A percentile compares a stretch with the other conserved stretches of the same genome.
Evolutionary conservation across 306 rosid genomes (phyloP).

Genomic region (Aeschynomene evenia): DNA sequence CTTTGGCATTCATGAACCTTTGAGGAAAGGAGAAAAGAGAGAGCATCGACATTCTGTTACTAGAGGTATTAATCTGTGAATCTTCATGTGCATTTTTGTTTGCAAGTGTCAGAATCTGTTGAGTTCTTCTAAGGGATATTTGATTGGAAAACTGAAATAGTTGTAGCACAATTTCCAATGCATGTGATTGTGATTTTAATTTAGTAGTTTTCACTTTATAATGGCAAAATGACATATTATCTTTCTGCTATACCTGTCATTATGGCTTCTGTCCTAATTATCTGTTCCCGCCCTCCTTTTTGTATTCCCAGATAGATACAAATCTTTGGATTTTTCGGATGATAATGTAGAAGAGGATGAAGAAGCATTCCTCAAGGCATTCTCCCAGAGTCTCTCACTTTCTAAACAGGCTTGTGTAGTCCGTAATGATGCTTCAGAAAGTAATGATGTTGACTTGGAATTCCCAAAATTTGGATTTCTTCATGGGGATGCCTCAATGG

Average conservation of each 20-base stretch:
- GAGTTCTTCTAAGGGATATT: neutral
- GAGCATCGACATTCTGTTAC: slow-evolving; percentile 64
- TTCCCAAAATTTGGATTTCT: slow-evolving; percentile 53
- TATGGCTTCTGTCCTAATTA: slow-evolving; percentile 28
- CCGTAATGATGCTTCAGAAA: slow-evolving; percentile 43
- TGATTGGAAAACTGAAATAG: slow-evolving; percentile 20
- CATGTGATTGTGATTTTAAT: slow-evolving; percentile 13
- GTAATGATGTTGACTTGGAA: slow-evolving; percentile 48
- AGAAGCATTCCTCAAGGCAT: slow-evolving; percentile 71
- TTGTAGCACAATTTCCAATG: neutral
- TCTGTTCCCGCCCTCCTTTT: neutral
- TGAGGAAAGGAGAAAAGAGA: slow-evolving; percentile 79
- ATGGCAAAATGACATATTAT: slow-evolving; percentile 27
- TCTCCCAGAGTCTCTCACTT: slow-evolving; percentile 44
- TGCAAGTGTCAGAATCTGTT: slow-evolving; percentile 22
- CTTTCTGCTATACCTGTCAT: slow-evolving; percentile 8
- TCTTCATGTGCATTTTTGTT: slow-evolving; percentile 22
- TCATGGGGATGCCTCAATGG: slow-evolving; percentile 44
- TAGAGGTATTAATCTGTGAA: slow-evolving; percentile 53
- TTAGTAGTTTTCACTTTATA: slow-evolving; percentile 11
- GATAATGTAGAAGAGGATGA: slow-evolving; percentile 93
- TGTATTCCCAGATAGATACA: slow-evolving; percentile 63
- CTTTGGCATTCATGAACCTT: slow-evolving; percentile 75
- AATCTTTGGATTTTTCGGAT: slow-evolving; percentile 51
- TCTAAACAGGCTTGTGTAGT: slow-evolving; percentile 42